Evolutionary conservation across 2,329 filamentous ascomycete genomes (phyloP).

Genomic region (Claviceps capensis): DNA sequence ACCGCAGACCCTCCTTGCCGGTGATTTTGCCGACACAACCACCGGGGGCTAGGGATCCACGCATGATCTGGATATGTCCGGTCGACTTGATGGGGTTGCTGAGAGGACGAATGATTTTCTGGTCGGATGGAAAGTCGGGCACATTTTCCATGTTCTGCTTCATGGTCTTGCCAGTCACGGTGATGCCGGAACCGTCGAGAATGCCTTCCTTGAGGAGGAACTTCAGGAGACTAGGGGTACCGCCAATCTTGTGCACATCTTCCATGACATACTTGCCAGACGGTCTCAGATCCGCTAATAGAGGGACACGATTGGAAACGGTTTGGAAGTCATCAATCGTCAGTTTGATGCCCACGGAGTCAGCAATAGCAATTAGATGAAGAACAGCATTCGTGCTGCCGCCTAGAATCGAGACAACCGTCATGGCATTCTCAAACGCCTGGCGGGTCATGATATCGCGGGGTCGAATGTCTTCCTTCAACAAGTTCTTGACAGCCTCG

Average conservation of each 20-base stretch:
- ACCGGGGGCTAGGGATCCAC: constrained; percentile 71
- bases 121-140: constrained; percentile 59
- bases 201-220: constrained; percentile 72
- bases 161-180: constrained; percentile 80
- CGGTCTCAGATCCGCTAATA: constrained; percentile 72
- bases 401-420: constrained; percentile 67
- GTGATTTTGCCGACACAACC: constrained; percentile 91
- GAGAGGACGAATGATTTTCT: constrained; percentile 70
- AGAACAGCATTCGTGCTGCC: constrained; percentile 79
- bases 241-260: constrained; percentile 72
- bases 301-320: constrained; percentile 65
- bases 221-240: constrained; percentile 77
- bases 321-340: constrained; percentile 78
- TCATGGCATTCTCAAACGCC: constrained; percentile 78
- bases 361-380: constrained; percentile 72
- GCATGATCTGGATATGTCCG: constrained; percentile 79
- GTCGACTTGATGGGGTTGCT: constrained; percentile 75
- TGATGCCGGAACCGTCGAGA: constrained; percentile 66
- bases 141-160: constrained; percentile 71
- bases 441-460: constrained; percentile 66
- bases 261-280: constrained; percentile 82
- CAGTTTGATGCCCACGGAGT: constrained; percentile 67
- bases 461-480: constrained; percentile 65
- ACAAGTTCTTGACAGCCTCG: constrained; percentile 57
- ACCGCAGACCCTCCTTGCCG: constrained; percentile 77